These are phyloP conservation scores for Aspergillus sp. DNA, from an alignment of 2,329 filamentous ascomycete genomes.

Conservation along the genomic window DNA sequence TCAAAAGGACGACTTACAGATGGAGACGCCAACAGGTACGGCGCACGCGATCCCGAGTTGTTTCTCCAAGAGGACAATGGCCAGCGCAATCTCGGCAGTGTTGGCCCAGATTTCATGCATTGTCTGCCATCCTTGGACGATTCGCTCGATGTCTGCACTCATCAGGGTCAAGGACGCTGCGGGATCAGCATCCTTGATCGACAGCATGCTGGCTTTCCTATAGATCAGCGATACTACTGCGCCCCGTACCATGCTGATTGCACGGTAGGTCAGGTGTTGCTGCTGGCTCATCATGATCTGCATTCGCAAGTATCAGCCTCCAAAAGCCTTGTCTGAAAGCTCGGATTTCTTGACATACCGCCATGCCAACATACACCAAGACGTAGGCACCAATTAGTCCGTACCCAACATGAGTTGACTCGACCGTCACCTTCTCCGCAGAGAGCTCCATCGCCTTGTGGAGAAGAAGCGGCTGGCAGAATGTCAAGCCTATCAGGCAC, in stretches of 20 bases:
- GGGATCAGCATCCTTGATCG: conserved; percentile 38
- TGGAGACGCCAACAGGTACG: background rate
- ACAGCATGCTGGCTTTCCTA: conserved; percentile 48
- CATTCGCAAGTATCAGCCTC: background rate
- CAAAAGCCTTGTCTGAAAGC: background rate
- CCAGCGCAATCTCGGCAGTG: conserved; percentile 4
- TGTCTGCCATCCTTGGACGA: conserved; percentile 18
- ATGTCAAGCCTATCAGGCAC: conserved; percentile 20
- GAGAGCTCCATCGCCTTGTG: conserved; percentile 28
- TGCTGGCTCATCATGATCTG: conserved; percentile 33
- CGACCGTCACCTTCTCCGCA: background rate
- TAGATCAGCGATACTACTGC: conserved; percentile 53
- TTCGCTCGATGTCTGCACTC: conserved; percentile 51
- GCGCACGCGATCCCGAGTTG: background rate
- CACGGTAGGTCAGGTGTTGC: conserved; percentile 41
- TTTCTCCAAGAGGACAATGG: conserved; percentile 3
- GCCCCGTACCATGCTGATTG: conserved; percentile 45
- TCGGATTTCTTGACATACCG: conserved; percentile 26
- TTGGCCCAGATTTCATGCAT: conserved; percentile 27
- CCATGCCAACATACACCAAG: conserved; percentile 45
- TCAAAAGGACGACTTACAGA: background rate
- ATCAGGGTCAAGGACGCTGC: conserved; percentile 51
- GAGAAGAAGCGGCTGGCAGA: conserved; percentile 32
- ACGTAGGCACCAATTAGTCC: conserved; percentile 44
- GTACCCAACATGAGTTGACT: conserved; percentile 33